Percentiles rank a stretch among this genome's conserved stretches.
Evolutionary conservation across 768 basidiomycete species (phyloP).

Genomic region (Russula earlei): DNA sequence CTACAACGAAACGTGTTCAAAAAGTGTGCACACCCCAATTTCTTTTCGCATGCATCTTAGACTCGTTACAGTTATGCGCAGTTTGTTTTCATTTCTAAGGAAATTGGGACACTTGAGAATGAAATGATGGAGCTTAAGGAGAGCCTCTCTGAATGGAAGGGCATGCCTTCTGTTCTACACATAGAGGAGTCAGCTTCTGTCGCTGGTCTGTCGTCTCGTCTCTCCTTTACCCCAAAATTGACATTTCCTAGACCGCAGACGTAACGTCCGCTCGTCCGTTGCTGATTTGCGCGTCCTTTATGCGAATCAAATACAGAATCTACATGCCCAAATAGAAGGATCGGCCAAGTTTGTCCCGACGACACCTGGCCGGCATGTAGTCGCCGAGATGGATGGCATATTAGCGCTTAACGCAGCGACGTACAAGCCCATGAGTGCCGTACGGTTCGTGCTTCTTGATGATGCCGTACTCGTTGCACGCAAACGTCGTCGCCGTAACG

Average conservation of each 20-base stretch:
- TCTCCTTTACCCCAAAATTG: constrained; percentile 6
- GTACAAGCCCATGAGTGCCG: constrained; percentile 81
- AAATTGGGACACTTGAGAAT: constrained; percentile 91
- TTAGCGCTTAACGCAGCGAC: constrained; percentile 87
- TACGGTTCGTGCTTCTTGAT: constrained; percentile 84
- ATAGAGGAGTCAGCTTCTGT: constrained; percentile 73
- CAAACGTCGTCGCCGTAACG: constrained; percentile 54
- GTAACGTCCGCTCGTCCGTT: constrained; percentile 79
- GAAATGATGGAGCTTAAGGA: constrained; percentile 98
- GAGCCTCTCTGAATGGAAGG: constrained; percentile 88
- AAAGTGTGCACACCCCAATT: constrained; percentile 52
- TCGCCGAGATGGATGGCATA: constrained; percentile 77
- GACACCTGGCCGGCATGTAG: constrained; percentile 83
- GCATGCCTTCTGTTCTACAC: constrained; percentile 87
- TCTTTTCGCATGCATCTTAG: background rate
- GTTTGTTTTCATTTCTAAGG: constrained; percentile 94
- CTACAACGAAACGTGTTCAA: constrained; percentile 92
- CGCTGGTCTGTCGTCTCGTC: constrained; percentile 32
- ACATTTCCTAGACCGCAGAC: constrained; percentile 36
- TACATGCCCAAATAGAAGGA: constrained; percentile 88
- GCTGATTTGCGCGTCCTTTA: constrained; percentile 92
- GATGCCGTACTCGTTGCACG: constrained; percentile 86
- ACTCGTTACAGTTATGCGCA: constrained; percentile 71
- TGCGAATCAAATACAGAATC: constrained; percentile 85
- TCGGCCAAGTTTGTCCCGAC: constrained; percentile 92